phyloP scores from a whole-genome alignment of 2,329 filamentous ascomycete species.

The Claviceps arundinis region DNA sequence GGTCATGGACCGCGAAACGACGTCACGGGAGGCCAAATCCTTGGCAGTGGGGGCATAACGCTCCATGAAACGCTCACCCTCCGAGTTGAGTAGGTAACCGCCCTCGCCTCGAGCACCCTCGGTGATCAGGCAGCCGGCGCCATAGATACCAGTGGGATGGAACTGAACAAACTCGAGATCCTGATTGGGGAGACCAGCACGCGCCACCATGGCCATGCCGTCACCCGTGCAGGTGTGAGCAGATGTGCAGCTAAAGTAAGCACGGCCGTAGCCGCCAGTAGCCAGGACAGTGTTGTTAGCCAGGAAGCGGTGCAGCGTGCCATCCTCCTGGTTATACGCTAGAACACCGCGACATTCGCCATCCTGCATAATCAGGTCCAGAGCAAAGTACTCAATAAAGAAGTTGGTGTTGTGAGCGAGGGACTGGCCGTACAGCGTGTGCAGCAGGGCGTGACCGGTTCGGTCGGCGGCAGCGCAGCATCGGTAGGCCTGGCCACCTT shows the following conservation, averaged over 20 bases:
- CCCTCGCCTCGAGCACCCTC: slow-evolving; percentile 97
- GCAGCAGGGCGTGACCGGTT: slow-evolving; percentile 92
- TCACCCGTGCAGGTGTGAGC: slow-evolving; percentile 98
- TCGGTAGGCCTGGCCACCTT: slow-evolving; percentile 95
- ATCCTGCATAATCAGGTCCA: slow-evolving; percentile 95
- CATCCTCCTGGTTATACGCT: slow-evolving; percentile 97
- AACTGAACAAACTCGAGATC: slow-evolving; percentile 99
- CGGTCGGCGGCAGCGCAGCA: slow-evolving; percentile 92
- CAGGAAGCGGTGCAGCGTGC: slow-evolving; percentile 91
- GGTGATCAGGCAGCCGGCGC: slow-evolving; percentile 93
- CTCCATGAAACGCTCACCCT: slow-evolving; percentile 99
- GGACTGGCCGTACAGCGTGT: slow-evolving; percentile 97
- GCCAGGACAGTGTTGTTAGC: slow-evolving; percentile 94
- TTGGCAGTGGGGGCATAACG: slow-evolving; percentile 95
- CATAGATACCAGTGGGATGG: slow-evolving; percentile 98
- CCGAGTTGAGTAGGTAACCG: slow-evolving; percentile 92
- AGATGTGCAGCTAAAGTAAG: slow-evolving; percentile 97
- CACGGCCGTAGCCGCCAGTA: slow-evolving; percentile 92
- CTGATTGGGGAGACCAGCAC: slow-evolving; percentile 95
- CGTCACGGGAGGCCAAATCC: slow-evolving; percentile 91
- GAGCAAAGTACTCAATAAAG: slow-evolving; percentile 98
- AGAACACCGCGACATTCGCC: slow-evolving; percentile 93
- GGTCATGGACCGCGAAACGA: slow-evolving; percentile 95
- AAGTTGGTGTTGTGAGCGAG: slow-evolving; percentile 98
- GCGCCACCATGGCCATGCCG: slow-evolving; percentile 98